phyloP scores from a whole-genome alignment of 1,139 yeast genomes.

The Geotrichum candidum region DNA sequence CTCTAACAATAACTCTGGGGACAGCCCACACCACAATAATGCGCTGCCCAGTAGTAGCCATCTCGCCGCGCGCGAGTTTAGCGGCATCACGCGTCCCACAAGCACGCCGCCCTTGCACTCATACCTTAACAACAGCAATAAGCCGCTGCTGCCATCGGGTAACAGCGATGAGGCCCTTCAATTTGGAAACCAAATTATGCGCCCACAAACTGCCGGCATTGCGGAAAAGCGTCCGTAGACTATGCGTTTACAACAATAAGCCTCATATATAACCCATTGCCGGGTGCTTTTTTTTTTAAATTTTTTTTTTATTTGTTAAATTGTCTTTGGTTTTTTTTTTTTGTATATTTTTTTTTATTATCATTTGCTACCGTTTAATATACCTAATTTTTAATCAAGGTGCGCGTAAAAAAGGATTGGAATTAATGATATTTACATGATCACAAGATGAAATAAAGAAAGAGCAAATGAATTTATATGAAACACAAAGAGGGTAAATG shows the following conservation, averaged over 20 bases:
- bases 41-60: not conserved
- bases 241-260: not conserved
- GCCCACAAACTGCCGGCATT: slow-evolving; percentile 14
- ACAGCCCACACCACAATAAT: not conserved
- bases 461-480: not conserved
- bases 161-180: slow-evolving; percentile 2
- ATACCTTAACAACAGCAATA: slow-evolving; percentile 5
- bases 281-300: not conserved
- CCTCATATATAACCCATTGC: not conserved
- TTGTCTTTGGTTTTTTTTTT: not conserved
- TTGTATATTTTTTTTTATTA: not conserved
- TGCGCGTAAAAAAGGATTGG: not conserved
- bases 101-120: slow-evolving; percentile 15
- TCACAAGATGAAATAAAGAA: not conserved
- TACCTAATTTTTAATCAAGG: not conserved
- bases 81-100: slow-evolving; percentile 12
- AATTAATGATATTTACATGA: not conserved
- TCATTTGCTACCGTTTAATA: not conserved
- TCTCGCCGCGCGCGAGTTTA: not conserved
- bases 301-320: not conserved
- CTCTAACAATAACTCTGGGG: not conserved
- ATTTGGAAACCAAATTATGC: slow-evolving; percentile 12
- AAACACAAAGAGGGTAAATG: too few species aligned
- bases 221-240: slow-evolving; percentile 11
- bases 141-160: not conserved